Conservation (phyloP, 2,329 filamentous ascomycete genomes). For the Dactylellina haptotyla region DNA sequence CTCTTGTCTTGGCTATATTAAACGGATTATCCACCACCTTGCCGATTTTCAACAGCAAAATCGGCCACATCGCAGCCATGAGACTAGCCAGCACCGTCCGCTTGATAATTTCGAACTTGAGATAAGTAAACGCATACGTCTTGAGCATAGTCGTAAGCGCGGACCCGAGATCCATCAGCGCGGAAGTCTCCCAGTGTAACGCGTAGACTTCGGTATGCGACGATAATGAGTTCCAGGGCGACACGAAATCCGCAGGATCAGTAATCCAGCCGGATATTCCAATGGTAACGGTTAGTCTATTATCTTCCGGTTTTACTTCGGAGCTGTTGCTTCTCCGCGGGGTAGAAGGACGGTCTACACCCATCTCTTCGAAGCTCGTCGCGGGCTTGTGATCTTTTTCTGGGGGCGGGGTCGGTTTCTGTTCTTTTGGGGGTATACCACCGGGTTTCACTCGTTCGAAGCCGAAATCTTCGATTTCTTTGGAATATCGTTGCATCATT, state of each 20-base stretch:
- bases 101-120: slow-evolving; percentile 79
- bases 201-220: slow-evolving; percentile 80
- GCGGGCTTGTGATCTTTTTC: neutral
- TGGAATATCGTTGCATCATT: slow-evolving; percentile 87
- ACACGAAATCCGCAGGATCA: slow-evolving; percentile 75
- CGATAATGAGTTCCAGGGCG: slow-evolving; percentile 75
- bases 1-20: slow-evolving; percentile 77
- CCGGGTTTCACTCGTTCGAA: slow-evolving; percentile 76
- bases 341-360: neutral
- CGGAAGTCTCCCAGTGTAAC: slow-evolving; percentile 73
- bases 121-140: slow-evolving; percentile 80
- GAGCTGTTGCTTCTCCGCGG: neutral
- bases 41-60: slow-evolving; percentile 73
- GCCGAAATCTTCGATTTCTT: slow-evolving; percentile 87
- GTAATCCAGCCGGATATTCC: slow-evolving; percentile 84
- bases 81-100: slow-evolving; percentile 75
- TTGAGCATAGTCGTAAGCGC: slow-evolving; percentile 80
- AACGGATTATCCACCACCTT: slow-evolving; percentile 83
- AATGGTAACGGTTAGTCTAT: slow-evolving; percentile 80
- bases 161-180: slow-evolving; percentile 79
- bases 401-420: neutral
- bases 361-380: slow-evolving; percentile 18
- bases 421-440: slow-evolving; percentile 38
- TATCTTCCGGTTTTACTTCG: slow-evolving; percentile 16
- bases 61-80: slow-evolving; percentile 75